A percentile compares a stretch with the other conserved stretches of the same genome.
These are phyloP conservation scores for Penicillium parvum DNA, from an alignment of 495 filamentous ascomycete genomes.

Conservation along the genomic window DNA sequence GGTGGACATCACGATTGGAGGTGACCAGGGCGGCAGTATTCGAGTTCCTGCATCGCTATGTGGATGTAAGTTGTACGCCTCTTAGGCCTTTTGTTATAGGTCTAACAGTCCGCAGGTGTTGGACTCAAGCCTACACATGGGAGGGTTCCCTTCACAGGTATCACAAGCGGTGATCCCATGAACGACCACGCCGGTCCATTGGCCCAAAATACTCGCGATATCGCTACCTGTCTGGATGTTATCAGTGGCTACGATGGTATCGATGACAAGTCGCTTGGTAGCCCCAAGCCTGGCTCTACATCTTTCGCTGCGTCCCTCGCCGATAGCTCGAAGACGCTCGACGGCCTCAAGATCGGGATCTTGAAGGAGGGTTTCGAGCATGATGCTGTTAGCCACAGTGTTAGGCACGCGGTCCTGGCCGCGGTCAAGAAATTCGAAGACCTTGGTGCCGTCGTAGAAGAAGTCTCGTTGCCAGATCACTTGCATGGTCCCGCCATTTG, in stretches of 20 bases:
- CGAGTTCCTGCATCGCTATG: slow-evolving; percentile 50
- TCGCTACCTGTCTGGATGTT: slow-evolving; percentile 46
- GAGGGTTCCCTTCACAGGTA: slow-evolving; percentile 48
- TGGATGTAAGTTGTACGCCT: slow-evolving; percentile 28
- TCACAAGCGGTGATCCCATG: slow-evolving; percentile 41
- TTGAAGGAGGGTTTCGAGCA: slow-evolving; percentile 47
- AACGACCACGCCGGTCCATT: slow-evolving; percentile 49
- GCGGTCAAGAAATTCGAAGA: slow-evolving; percentile 44
- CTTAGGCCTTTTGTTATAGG: background rate
- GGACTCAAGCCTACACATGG: slow-evolving; percentile 50
- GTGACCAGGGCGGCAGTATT: slow-evolving; percentile 59
- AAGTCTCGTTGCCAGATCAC: slow-evolving; percentile 52
- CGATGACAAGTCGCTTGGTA: slow-evolving; percentile 49
- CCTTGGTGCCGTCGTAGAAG: slow-evolving; percentile 48
- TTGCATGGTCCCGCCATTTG: slow-evolving; percentile 44
- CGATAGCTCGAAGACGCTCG: slow-evolving; percentile 31
- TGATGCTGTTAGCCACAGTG: slow-evolving; percentile 36
- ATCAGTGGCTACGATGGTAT: slow-evolving; percentile 55
- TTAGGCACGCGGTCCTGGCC: slow-evolving; percentile 36
- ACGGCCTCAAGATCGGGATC: slow-evolving; percentile 51
- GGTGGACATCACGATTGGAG: slow-evolving; percentile 54
- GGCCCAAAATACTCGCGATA: slow-evolving; percentile 45
- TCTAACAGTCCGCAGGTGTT: slow-evolving; percentile 24
- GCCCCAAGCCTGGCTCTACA: slow-evolving; percentile 41
- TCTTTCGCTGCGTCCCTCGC: slow-evolving; percentile 37